Conservation (phyloP, 2,329 filamentous ascomycete species). For the Camptophora hylomeconis region DNA sequence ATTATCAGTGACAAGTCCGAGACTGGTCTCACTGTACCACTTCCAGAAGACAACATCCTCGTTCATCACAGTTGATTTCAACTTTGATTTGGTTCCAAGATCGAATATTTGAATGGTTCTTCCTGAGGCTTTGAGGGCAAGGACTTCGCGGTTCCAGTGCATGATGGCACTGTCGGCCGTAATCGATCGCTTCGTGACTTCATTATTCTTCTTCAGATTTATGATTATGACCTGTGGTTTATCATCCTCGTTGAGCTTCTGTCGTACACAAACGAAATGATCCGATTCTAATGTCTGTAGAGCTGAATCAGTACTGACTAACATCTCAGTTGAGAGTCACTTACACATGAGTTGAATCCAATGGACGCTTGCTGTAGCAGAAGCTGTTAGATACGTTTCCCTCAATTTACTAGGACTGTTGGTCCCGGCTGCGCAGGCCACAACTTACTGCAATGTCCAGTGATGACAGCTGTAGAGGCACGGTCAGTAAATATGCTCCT, state of each 20-base stretch:
- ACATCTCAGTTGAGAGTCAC: conserved; percentile 22
- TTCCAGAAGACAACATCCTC: conserved; percentile 99
- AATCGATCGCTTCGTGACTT: conserved; percentile 86
- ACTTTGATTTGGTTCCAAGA: conserved; percentile 78
- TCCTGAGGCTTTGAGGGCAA: conserved; percentile 87
- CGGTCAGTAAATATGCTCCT: conserved; percentile 24
- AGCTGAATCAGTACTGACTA: conserved; percentile 14
- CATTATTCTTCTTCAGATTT: conserved; percentile 95
- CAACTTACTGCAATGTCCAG: conserved; percentile 41
- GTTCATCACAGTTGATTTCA: conserved; percentile 92
- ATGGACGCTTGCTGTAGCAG: conserved; percentile 51
- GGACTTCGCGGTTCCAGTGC: conserved; percentile 95
- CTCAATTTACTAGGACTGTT: conserved; percentile 8
- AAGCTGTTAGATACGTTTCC: conserved; percentile 7
- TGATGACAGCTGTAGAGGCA: conserved; percentile 35
- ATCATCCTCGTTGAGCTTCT: conserved; percentile 74
- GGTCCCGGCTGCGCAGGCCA: conserved; percentile 14
- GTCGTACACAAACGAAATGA: conserved; percentile 87
- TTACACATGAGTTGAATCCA: conserved; percentile 78
- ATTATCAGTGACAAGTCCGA: conserved; percentile 82
- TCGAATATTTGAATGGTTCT: conserved; percentile 97
- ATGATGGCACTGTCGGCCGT: conserved; percentile 99
- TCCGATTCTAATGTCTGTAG: conserved; percentile 91
- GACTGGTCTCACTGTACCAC: conserved; percentile 82
- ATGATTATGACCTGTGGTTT: conserved; percentile 93